Percentiles rank a stretch among this genome's conserved stretches.
These are phyloP conservation scores for Cubamyces sp. DNA, from an alignment of 768 basidiomycete species.

Conservation along the genomic window DNA sequence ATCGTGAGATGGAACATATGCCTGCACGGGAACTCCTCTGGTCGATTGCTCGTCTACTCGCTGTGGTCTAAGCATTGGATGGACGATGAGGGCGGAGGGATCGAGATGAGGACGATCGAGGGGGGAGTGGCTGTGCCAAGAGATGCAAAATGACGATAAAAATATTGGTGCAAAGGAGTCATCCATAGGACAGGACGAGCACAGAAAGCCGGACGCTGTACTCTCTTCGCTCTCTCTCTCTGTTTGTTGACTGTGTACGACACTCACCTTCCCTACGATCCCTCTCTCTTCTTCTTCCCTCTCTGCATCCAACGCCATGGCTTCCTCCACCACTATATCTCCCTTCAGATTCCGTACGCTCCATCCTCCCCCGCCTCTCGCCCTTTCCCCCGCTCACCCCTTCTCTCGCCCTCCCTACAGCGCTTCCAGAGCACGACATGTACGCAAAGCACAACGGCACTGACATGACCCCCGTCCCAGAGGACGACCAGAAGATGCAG, in stretches of 20 bases:
- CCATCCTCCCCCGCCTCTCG: slow-evolving; percentile 10
- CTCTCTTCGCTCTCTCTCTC: not conserved
- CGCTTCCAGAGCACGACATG: slow-evolving; percentile 39
- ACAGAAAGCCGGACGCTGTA: no score
- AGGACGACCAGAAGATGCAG: slow-evolving; percentile 64
- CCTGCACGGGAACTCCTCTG: not conserved
- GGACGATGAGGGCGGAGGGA: no score
- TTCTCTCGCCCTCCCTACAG: slow-evolving; percentile 36
- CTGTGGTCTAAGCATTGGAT: no score
- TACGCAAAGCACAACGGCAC: slow-evolving; percentile 38
- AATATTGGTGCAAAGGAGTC: no score
- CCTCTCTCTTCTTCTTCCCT: not conserved
- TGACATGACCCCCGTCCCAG: slow-evolving; percentile 57
- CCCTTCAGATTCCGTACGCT: slow-evolving; percentile 44
- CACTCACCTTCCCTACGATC: not conserved
- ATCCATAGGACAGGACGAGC: no score
- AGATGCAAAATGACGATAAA: not conserved
- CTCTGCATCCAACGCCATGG: slow-evolving; percentile 11
- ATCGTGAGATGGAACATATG: not conserved
- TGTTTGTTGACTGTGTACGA: not conserved
- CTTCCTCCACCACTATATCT: slow-evolving; percentile 15
- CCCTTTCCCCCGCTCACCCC: slow-evolving; percentile 13
- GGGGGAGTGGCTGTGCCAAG: not conserved
- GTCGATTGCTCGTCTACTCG: no score
- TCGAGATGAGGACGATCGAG: not conserved